phyloP scores from a whole-genome alignment of 225 moss, liverwort and hornwort genomes.

The Ulota crispa region DNA sequence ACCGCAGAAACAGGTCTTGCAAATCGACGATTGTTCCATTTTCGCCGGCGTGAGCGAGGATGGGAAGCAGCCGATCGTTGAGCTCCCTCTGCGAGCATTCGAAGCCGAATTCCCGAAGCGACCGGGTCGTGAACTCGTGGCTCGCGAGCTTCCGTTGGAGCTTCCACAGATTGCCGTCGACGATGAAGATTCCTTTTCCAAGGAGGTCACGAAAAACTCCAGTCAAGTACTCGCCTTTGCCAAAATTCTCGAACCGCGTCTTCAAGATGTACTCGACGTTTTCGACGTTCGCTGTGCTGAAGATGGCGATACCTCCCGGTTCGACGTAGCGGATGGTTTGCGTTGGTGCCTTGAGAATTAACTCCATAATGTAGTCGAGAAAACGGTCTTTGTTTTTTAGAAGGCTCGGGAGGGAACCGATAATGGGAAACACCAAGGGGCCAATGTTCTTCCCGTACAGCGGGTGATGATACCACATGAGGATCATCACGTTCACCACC shows the following conservation, averaged over 20 bases:
- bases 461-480: constrained; percentile 55
- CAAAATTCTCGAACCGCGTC: neutral
- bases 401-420: constrained; percentile 28
- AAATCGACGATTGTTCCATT: too few species aligned
- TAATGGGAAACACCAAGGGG: constrained; percentile 23
- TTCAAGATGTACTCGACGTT: too few species aligned
- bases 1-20: too few species aligned
- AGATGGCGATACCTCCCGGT: too few species aligned
- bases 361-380: constrained; percentile 26
- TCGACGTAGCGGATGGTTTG: too few species aligned
- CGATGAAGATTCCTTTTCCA: constrained; percentile 52
- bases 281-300: too few species aligned
- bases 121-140: constrained; percentile 43
- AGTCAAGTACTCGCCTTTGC: constrained; percentile 32
- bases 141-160: constrained; percentile 56
- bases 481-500: constrained; percentile 6
- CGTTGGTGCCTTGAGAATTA: constrained; percentile 8
- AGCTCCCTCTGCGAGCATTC: constrained; percentile 40
- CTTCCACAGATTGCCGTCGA: constrained; percentile 48
- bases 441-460: constrained; percentile 42
- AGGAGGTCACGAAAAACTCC: constrained; percentile 16
- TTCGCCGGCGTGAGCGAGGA: too few species aligned
- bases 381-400: constrained; percentile 6
- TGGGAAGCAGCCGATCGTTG: constrained; percentile 24
- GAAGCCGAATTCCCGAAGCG: constrained; percentile 39